Evolutionary conservation across 2,329 filamentous ascomycete species (phyloP).

Genomic region (Alternaria sp.): DNA sequence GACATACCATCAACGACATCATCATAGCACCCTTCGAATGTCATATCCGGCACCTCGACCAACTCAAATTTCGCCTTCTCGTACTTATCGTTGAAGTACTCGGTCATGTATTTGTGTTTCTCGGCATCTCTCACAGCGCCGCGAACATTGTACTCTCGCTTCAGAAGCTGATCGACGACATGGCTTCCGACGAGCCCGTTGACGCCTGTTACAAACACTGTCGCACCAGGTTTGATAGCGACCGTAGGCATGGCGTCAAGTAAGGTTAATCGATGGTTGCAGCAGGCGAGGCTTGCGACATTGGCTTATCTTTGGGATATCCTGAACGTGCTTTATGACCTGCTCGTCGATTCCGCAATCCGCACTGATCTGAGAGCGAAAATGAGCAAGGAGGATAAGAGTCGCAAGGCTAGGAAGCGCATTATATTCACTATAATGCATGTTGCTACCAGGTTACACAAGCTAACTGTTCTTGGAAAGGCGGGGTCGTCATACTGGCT

Average conservation of each 20-base stretch:
- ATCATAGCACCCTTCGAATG: slow-evolving; percentile 31
- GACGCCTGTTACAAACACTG: slow-evolving; percentile 44
- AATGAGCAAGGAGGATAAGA: background rate
- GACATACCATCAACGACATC: slow-evolving; percentile 35
- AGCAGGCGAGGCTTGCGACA: slow-evolving; percentile 10
- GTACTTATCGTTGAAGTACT: slow-evolving; percentile 37
- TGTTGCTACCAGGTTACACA: background rate
- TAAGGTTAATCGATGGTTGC: background rate
- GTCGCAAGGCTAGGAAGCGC: background rate
- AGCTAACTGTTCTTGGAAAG: slow-evolving; percentile 11
- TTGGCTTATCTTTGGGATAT: slow-evolving; percentile 6
- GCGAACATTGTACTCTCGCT: slow-evolving; percentile 43
- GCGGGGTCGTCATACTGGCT: slow-evolving; percentile 4
- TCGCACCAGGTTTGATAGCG: slow-evolving; percentile 29
- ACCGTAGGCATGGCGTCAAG: slow-evolving; percentile 20
- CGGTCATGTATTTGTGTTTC: slow-evolving; percentile 39
- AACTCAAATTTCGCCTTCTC: slow-evolving; percentile 33
- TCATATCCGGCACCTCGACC: slow-evolving; percentile 39
- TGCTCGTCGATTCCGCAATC: background rate
- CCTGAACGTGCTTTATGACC: background rate
- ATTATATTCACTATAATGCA: background rate
- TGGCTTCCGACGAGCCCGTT: slow-evolving; percentile 46
- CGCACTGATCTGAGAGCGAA: background rate
- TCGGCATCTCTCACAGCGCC: slow-evolving; percentile 40
- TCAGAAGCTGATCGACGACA: slow-evolving; percentile 39